Evolutionary conservation across 345 rosid genomes (phyloP).

Genomic region (Linum usitatissimum): DNA sequence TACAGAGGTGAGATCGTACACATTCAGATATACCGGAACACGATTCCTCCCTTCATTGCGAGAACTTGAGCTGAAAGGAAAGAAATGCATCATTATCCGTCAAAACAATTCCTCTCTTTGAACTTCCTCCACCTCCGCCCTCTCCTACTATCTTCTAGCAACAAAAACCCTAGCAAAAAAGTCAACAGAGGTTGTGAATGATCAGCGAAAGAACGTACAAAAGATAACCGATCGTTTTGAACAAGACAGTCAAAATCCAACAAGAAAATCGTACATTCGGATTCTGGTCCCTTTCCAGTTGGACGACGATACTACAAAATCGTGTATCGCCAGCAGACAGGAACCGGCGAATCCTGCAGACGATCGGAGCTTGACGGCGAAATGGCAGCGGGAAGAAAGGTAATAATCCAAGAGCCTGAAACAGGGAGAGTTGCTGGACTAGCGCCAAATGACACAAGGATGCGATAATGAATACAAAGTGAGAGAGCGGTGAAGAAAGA

Average conservation of each 20-base stretch:
- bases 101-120: conserved; percentile 17
- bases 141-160: not conserved
- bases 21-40: conserved; percentile 57
- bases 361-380: not conserved
- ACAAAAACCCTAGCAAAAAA: not conserved
- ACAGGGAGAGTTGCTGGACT: too few species aligned
- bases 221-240: not conserved
- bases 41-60: conserved; percentile 26
- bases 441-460: too few species aligned
- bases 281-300: not conserved
- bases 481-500: not conserved
- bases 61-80: conserved; percentile 41
- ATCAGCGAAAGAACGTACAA: too few species aligned
- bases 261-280: not conserved
- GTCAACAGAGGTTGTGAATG: not conserved
- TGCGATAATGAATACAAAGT: too few species aligned
- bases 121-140: conserved; percentile 17
- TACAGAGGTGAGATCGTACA: conserved; percentile 89
- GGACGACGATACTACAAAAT: not conserved
- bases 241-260: not conserved
- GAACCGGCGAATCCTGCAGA: not conserved
- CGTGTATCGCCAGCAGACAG: not conserved
- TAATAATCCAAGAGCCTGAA: not conserved
- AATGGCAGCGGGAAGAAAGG: not conserved
- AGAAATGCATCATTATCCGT: conserved; percentile 52